These are phyloP conservation scores for Kodamaea nitidulidarum DNA, from an alignment of 805 yeast genomes.

Conservation along the genomic window DNA sequence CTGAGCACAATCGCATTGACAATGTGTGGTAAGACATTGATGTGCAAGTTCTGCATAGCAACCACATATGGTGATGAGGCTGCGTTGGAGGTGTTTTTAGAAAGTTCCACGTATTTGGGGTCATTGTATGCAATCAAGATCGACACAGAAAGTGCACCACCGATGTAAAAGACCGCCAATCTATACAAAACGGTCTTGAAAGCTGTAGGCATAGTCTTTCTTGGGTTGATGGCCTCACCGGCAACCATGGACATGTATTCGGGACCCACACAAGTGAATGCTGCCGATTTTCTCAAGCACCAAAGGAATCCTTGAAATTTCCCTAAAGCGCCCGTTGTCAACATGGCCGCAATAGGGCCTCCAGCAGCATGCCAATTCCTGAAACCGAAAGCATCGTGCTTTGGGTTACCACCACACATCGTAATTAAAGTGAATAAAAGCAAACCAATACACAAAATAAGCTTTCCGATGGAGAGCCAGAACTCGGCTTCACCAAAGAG, in stretches of 20 bases:
- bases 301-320: constrained; percentile 24
- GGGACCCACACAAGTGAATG: constrained; percentile 38
- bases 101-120: constrained; percentile 22
- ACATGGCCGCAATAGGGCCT: constrained; percentile 39
- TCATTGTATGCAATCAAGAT: constrained; percentile 32
- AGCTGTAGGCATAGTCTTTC: constrained; percentile 61
- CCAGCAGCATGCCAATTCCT: constrained; percentile 41
- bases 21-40: constrained; percentile 66
- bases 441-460: constrained; percentile 28
- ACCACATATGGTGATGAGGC: constrained; percentile 77
- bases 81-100: constrained; percentile 12
- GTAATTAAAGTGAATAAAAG: constrained; percentile 32
- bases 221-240: constrained; percentile 56
- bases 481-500: constrained; percentile 38
- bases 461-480: constrained; percentile 31
- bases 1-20: constrained; percentile 75
- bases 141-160: constrained; percentile 39
- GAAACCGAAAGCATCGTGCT: constrained; percentile 44
- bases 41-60: constrained; percentile 68
- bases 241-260: constrained; percentile 53
- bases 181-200: constrained; percentile 55
- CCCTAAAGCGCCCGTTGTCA: constrained; percentile 54
- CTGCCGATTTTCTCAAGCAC: constrained; percentile 22
- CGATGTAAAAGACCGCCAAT: constrained; percentile 38
- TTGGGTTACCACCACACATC: constrained; percentile 46